A percentile compares a stretch with the other conserved stretches of the same genome.
Evolutionary conservation across 805 yeast species (phyloP).

Genomic region (Kuraishia hungarica): DNA sequence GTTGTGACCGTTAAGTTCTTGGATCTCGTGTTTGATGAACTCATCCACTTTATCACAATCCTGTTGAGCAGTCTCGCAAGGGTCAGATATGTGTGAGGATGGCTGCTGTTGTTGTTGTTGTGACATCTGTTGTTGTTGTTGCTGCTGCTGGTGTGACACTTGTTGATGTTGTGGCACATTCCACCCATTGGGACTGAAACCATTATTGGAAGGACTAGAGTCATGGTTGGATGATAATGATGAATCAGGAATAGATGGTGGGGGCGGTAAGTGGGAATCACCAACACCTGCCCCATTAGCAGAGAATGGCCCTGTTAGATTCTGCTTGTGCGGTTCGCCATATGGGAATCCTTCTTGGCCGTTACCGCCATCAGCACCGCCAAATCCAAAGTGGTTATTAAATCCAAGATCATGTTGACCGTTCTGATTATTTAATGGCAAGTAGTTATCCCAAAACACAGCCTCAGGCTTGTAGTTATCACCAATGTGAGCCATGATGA

Average conservation of each 20-base stretch:
- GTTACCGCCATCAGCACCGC: not conserved
- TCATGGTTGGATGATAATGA: not conserved
- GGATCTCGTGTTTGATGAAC: conserved; percentile 1
- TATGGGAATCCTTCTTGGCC: not conserved
- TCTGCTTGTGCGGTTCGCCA: not conserved
- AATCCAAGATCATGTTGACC: not conserved
- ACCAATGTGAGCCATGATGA: not conserved
- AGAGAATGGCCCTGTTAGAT: not conserved
- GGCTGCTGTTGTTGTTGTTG: not conserved
- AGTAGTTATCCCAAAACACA: not conserved
- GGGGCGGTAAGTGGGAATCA: not conserved
- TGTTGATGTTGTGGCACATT: not conserved
- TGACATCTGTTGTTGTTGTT: not conserved
- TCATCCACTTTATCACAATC: not conserved
- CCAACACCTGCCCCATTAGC: not conserved
- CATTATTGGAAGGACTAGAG: not conserved
- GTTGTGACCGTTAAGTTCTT: not conserved
- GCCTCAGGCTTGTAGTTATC: not conserved
- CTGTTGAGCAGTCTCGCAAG: not conserved
- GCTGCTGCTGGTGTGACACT: not conserved
- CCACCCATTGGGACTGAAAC: not conserved
- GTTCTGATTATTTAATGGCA: not conserved
- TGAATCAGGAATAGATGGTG: not conserved
- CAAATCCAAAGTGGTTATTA: not conserved
- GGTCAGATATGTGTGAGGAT: not conserved